Percentiles rank a stretch among this genome's conserved stretches.
Evolutionary conservation across 2,329 filamentous ascomycete species (phyloP).

Genomic region (Rutstroemia sp.): DNA sequence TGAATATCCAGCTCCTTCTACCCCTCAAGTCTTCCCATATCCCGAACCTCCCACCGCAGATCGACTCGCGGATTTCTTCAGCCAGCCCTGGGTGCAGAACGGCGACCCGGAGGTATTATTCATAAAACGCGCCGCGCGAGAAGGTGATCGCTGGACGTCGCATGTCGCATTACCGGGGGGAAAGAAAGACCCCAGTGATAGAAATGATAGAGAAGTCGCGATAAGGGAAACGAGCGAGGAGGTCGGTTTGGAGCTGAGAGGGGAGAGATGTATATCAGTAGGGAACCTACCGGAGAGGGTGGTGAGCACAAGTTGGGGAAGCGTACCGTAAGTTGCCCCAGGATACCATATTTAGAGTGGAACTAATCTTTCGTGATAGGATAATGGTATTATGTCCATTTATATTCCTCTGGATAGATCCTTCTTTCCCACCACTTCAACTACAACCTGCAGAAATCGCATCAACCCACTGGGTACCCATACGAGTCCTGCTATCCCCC

Average conservation of each 20-base stretch:
- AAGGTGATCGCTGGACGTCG: constrained; percentile 61
- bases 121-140: constrained; percentile 59
- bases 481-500: constrained; percentile 53
- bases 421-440: constrained; percentile 46
- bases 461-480: constrained; percentile 61
- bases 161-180: constrained; percentile 64
- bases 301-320: constrained; percentile 60
- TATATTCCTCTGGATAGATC: constrained; percentile 54
- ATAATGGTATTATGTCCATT: constrained; percentile 65
- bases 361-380: constrained; percentile 29
- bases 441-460: constrained; percentile 64
- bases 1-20: constrained; percentile 41
- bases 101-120: constrained; percentile 63
- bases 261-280: constrained; percentile 38
- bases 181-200: constrained; percentile 57
- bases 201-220: constrained; percentile 53
- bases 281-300: constrained; percentile 60
- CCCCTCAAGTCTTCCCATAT: constrained; percentile 12
- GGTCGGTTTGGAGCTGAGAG: constrained; percentile 53
- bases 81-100: constrained; percentile 55
- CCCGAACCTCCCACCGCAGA: constrained; percentile 18
- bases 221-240: constrained; percentile 60
- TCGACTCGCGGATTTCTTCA: constrained; percentile 47
- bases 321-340: constrained; percentile 43
- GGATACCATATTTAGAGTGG: background rate